Evolutionary conservation across 78 protist genomes (phyloP), one percentile per base, ranked within the genome.

Genomic region (Creolimax fragrantissima): DNA sequence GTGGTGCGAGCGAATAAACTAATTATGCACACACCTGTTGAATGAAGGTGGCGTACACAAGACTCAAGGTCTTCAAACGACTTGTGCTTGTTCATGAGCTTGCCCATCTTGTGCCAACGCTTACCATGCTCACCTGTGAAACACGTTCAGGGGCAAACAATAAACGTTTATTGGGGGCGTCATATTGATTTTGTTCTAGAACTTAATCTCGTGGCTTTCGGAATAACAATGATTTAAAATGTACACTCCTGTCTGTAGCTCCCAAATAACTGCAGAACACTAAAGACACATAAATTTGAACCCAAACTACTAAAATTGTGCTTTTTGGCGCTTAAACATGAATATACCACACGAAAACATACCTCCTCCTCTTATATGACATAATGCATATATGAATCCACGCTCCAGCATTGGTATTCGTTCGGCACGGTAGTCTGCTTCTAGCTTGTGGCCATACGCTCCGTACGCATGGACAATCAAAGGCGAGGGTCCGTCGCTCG

Each of bases 291-390:
- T n/a, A n/a, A n/a, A n/a, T n/a, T n/a, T n/a, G n/a, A n/a, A n/a
- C n/a, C n/a, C n/a, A n/a, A n/a, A n/a, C n/a, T n/a, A n/a, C n/a
- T n/a, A n/a, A n/a, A n/a, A n/a, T n/a, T n/a, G n/a, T n/a, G n/a
- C n/a, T n/a, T n/a, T n/a, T n/a, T n/a, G n/a, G n/a, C n/a, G n/a
- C n/a, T n/a, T n/a, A n/a, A n/a, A n/a, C n/a, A n/a, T n/a, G n/a
- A n/a, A n/a, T n/a, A n/a, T n/a, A n/a, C n/a, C n/a, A n/a, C n/a
- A n/a, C n/a, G 74, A 17, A 1, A 58, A 58, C 74, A 32, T 58
- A 35, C 89, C 91, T 35, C 94, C 94, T 44, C 91, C 91, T 81
- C 94, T 85, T 35, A 92, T 44, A 81, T 92, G 94, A 35, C 89
- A 89, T 36, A 92, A 4, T 24, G 91, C 94, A 35, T 11, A 86